Conservation (phyloP, 2,329 filamentous ascomycete genomes). For the Epichloe bromicola region DNA sequence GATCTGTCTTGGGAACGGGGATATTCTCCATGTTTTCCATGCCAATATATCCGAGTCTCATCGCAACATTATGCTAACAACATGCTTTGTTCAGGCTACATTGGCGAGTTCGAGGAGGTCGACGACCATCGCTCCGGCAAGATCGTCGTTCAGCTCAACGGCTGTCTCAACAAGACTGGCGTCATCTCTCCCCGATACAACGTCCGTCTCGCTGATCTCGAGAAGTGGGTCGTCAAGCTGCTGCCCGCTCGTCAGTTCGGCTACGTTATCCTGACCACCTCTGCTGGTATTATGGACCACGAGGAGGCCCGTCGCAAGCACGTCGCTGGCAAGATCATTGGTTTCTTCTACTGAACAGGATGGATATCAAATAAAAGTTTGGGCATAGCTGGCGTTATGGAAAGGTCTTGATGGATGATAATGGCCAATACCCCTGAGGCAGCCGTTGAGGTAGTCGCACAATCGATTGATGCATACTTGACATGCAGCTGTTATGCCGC, state of each 20-base stretch:
- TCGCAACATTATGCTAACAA: constrained; percentile 67
- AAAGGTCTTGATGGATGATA: constrained; percentile 18
- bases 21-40: constrained; percentile 8
- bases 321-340: constrained; percentile 97
- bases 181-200: constrained; percentile 99
- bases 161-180: constrained; percentile 95
- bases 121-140: constrained; percentile 99
- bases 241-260: constrained; percentile 99
- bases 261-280: constrained; percentile 98
- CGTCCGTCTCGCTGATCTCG: constrained; percentile 90
- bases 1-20: constrained; percentile 31
- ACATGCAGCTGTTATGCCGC: constrained; percentile 21
- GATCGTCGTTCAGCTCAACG: constrained; percentile 99
- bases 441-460: constrained; percentile 19
- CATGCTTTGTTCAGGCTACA: constrained; percentile 58
- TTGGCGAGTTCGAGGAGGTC: constrained; percentile 98
- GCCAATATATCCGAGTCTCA: constrained; percentile 69
- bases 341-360: constrained; percentile 85
- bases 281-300: constrained; percentile 99
- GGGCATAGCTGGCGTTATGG: constrained; percentile 25
- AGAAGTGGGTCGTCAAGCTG: constrained; percentile 99
- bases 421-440: constrained; percentile 23
- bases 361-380: constrained; percentile 15
- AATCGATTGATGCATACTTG: constrained; percentile 11
- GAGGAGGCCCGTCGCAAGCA: constrained; percentile 99